These are phyloP conservation scores for Leptographium wingfieldii DNA, from an alignment of 2,329 filamentous ascomycete species.

Conservation along the genomic window DNA sequence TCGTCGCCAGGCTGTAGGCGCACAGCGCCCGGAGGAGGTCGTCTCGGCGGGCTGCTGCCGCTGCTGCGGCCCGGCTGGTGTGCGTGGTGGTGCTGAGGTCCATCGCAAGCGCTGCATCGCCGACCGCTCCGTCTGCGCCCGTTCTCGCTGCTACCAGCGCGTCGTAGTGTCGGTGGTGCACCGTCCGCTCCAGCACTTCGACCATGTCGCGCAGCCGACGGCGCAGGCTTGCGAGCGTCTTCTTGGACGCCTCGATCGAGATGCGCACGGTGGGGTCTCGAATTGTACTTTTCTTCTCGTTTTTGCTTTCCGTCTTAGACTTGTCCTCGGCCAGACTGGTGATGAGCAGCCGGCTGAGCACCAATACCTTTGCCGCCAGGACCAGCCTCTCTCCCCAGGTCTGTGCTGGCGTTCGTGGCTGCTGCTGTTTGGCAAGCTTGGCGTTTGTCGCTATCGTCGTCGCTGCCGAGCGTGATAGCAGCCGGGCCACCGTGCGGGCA, in stretches of 20 bases:
- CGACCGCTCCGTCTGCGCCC: background rate
- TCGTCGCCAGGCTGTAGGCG: constrained; percentile 72
- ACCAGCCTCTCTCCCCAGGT: constrained; percentile 37
- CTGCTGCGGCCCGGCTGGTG: background rate
- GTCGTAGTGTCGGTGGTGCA: background rate
- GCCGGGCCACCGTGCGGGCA: constrained; percentile 32
- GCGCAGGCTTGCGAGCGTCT: constrained; percentile 48
- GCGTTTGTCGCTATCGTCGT: constrained; percentile 10
- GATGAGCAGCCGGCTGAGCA: constrained; percentile 61
- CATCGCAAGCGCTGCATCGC: background rate
- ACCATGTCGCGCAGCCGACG: constrained; percentile 54
- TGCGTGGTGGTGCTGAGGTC: too few relatives aligned
- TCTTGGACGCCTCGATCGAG: constrained; percentile 24
- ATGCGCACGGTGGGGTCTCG: constrained; percentile 20
- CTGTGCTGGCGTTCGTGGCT: background rate
- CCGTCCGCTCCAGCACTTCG: constrained; percentile 30
- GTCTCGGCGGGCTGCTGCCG: constrained; percentile 16
- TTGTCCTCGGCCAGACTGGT: constrained; percentile 49
- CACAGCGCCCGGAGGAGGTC: constrained; percentile 61
- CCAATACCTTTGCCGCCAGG: constrained; percentile 56
- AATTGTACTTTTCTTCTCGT: background rate
- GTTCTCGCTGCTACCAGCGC: background rate
- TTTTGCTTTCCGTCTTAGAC: background rate
- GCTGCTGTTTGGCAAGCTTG: background rate
- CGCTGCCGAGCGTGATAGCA: constrained; percentile 25